Evolutionary conservation across 208 protist species (phyloP), one percentile per base, ranked within the genome.

Genomic region (Trypanosoma cruzi): DNA sequence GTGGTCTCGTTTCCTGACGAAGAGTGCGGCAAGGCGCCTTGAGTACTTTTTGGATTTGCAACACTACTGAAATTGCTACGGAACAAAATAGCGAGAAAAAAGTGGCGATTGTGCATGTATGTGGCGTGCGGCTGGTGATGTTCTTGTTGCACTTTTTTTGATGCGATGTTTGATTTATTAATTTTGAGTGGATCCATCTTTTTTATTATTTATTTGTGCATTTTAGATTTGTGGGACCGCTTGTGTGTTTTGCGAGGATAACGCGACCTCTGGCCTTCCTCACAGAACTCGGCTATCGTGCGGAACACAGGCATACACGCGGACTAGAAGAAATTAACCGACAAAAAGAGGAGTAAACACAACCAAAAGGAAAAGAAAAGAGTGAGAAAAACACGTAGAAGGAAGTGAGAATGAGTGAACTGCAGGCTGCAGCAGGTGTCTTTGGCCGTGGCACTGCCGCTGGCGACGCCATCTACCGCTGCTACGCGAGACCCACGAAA

Each of bases 391-490:
- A 52, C 1, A 58, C 16, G 4, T 13, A 46, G 8, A 24, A 40
- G 28, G 18, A 58, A 5, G 14, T 48, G 26, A 16, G 29, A 13
- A 68, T 75, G 61, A 34, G n/a, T 22, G 42, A 55, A 16, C 57
- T 57, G 42, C 34, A 63, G 40, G 36, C 36, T 18, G 68, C 75
- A 0, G 82, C 80, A 20, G 82, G 86, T 71, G 54, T 88, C 3
- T 96, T 96, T 66, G 92, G 92, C 24, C 76, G 92, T n/a, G 92
- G 92, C 68, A 94, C 92, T 8, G 80, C 92, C 4, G 89, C 92
- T 4, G 92, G 92, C 0, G 86, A 92, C 37, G 92, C 92, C n/a
- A 92, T 96, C 46, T 94, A 92, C 75, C 81, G 81, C 62, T 94
- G 86, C 73, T 96, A 96, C 75, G 77, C 74, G 31, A 69, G 75